Base-by-base conservation (phyloP, 345 rosid species). In the Salix viminalis region DNA sequence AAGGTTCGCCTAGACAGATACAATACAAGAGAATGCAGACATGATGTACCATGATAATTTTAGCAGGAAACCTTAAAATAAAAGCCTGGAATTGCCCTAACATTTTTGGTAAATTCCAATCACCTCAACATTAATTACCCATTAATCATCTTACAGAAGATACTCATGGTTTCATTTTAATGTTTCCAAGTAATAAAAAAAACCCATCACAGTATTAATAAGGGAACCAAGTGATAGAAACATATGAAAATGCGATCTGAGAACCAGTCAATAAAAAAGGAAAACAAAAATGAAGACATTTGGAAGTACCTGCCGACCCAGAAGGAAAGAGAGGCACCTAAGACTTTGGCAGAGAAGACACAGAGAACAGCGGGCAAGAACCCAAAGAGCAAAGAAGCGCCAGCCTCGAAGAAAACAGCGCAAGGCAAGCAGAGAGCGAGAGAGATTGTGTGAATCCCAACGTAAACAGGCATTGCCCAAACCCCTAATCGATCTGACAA, bases 271-370 rank as follows among this genome's bases (percentile, higher is more conserved):
- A 41, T 1, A 7, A 15, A 23, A 67, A 54, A 14, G 4, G 19
- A 52, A 24, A 54, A 24, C 13, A 19, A 34, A 18, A 32, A 14
- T 34, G 16, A 34, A 44, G 30, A 52, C 23, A 52, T 18, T 50
- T 50, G 7, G 56, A 30, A 21, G 37, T 7, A 91, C 99, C 98
- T 93, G 93, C 98, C 94, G 84, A 96, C 85, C 89, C 87, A 85
- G 83, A 96, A 96, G 69, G 98, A 96, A 76, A 91, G 90, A 24
- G 99, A 91, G 80, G 96, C 97, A 2, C 96, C 99, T 39, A 96
- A 85, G 65, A 93, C 54, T 80, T 96, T 93, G 67, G 98, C 93
- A 15, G 86, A 84, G 77, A 93, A 91, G 66, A 93, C 93, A 76
- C 96, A 90, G 76, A 90, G 74, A 19, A 93, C 91, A 11, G 94